Evolutionary conservation across 2,329 filamentous ascomycete species (phyloP), one percentile per base, ranked within the genome.

Genomic region (Alternaria gansuensis): DNA sequence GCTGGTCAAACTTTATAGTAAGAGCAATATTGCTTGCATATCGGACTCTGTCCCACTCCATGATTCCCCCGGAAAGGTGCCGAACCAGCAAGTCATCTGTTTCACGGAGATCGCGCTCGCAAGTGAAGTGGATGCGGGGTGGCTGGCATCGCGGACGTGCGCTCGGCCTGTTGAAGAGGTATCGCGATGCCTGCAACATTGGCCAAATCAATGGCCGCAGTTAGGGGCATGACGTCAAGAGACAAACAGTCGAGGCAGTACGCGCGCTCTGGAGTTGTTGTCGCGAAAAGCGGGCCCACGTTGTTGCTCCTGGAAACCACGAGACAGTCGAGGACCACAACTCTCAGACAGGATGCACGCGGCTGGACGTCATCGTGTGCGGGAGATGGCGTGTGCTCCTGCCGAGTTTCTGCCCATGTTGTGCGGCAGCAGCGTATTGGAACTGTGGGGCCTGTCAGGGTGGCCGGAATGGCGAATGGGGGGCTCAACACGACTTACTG

Each of bases 321-420:
- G 31, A 48, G 28, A 49, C 37, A 29, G 31, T 36, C 23, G 8
- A n/a, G 33, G 17, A 39, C 33, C 13, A 36, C 29, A 17, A 21
- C 37, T 53, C 40, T 57, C 54, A 57, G 51, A 48, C 52, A 21
- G 29, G 46, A 43, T 54, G 34, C 45, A 51, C 46, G 39, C 39
- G 39, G 28, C 34, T 43, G 21, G 36, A 60, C 58, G 60, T 63
- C 60, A 63, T 63, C 14, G 41, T 43, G 41, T 36, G 40, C 17
- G 17, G 17, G 17, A 48, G 57, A 46, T 51, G 34, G 44, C 51
- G 51, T 49, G 53, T 49, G 57, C 33, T 51, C 36, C 29, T 43
- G 21, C 31, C 21, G 44, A 48, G 44, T 48, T 21, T 21, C 17
- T 46, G 31, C 31, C 44, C 44, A 34, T 34, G 31, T 48, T 52